Evolutionary conservation across 2,329 filamentous ascomycete species (phyloP), one percentile per base, ranked within the genome.

Genomic region (Fusarium abutilonis): DNA sequence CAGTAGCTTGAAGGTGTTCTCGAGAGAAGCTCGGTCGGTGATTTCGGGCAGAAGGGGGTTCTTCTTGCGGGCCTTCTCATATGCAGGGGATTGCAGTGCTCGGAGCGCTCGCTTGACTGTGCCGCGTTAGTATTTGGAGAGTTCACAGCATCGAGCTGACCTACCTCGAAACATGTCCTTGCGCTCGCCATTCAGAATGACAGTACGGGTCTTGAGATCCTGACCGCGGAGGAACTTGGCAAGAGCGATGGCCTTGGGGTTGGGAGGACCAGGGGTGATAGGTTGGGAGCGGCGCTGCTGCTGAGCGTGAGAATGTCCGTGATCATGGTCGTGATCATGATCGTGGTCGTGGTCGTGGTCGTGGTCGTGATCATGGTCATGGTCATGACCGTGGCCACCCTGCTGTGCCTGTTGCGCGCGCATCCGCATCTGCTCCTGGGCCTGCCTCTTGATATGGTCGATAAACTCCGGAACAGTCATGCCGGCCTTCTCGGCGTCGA

Each of bases 101-200:
- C 95, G 91, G 61, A 99, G 89, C 36, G 95, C 95, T 74, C 95
- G 92, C 84, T 98, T 98, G 76, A 99, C 95, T 96, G 66, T 67
- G 21, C 14, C 5, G 38, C 28, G 46, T 65, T 52, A 64, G 48
- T 9, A 11, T 34, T 56, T n/a, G 28, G 7, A 36, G 13, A 38
- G 32, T 42, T 41, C 39, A 29, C 8, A 15, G n/a, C 15, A 15
- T 15, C 14, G 35, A n/a, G 23, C 11, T 28, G 19, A 60, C 73
- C 45, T 81, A 94, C 92, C 93, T 83, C 89, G 90, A 78, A 99
- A 98, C 91, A 99, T 96, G 67, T 99, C 94, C 79, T 97, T 98
- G 72, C 95, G 87, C 83, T 97, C 93, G 71, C 95, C 95, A 67
- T 97, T 93, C 66, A 98, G 85, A 64, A 99, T 96, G 75, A 91